Evolutionary conservation across 2,329 filamentous ascomycete species (phyloP), one percentile per base, ranked within the genome.

Genomic region (Scopulariopsis brevicaulis): DNA sequence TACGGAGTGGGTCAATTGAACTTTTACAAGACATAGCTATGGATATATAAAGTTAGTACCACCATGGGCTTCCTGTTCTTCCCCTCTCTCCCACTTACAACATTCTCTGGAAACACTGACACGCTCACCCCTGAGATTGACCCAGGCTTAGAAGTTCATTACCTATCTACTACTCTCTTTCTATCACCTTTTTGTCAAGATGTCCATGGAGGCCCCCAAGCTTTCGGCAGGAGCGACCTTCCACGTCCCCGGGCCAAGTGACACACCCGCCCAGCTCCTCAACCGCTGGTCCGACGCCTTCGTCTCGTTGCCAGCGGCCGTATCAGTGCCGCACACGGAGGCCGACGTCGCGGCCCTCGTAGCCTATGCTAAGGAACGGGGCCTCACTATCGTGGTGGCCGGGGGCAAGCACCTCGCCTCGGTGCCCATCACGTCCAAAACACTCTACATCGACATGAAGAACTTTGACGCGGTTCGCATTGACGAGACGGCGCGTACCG

Each of bases 361-460:
- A 18, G 7, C 35, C 1, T 63, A 67, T 1, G 70, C 70, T 1
- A 62, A 58, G 3, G 25, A 59, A 7, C 67, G 70, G n/a, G 60
- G 59, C 0, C 65, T 73, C 1, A 62, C 59, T 1, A 58, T 74
- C 1, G 37, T 73, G 0, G 58, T 65, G 0, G 63, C 61, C 1
- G 64, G 65, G 2, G 71, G 70, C 1, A 66, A 65, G 6, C 69
- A 70, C 40, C 67, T 63, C 1, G 59, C 66, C 0, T 71, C 70
- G 56, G 63, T 72, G 0, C 64, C 63, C 0, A 64, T 73, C 53
- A 60, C 57, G 10, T 32, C 62, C 2, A 60, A 62, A 6, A 66
- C 66, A 0, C 51, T 73, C 4, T 73, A 72, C 57, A 57, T 73
- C 6, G 67, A 73, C 55, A 57, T 73, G 62, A 62, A 60, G 15